These are phyloP conservation scores for Trametes pubescens DNA, from an alignment of 1,284 basidiomycete genomes.

Conservation along the genomic window DNA sequence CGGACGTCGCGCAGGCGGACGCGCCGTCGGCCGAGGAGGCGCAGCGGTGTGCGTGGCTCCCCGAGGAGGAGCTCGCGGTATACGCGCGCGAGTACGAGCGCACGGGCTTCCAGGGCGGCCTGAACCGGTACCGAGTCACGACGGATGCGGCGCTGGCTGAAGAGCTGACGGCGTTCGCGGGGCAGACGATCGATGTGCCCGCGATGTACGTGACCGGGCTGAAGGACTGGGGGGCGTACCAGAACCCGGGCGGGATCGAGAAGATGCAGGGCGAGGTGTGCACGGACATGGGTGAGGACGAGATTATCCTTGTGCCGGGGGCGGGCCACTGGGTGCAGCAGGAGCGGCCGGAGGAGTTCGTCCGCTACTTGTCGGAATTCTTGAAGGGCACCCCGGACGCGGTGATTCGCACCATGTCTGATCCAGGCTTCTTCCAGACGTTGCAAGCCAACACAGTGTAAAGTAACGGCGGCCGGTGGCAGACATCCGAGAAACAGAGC, in stretches of 20 bases:
- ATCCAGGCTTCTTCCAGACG: not conserved
- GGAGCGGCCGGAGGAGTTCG: slow-evolving; percentile 45
- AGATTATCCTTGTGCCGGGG: slow-evolving; percentile 59
- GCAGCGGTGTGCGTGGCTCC: slow-evolving; percentile 52
- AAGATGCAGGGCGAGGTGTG: slow-evolving; percentile 49
- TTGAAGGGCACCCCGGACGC: not conserved
- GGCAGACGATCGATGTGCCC: slow-evolving; percentile 55
- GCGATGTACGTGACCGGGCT: slow-evolving; percentile 62
- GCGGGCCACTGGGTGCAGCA: slow-evolving; percentile 73
- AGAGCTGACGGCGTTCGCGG: slow-evolving; percentile 39
- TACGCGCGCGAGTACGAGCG: slow-evolving; percentile 58
- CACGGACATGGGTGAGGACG: slow-evolving; percentile 46
- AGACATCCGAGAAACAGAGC: no score
- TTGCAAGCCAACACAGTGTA: not conserved
- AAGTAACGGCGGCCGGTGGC: no score
- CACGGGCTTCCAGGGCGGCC: slow-evolving; percentile 69
- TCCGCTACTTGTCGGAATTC: slow-evolving; percentile 28
- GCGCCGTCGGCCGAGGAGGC: slow-evolving; percentile 40
- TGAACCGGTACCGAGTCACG: slow-evolving; percentile 61
- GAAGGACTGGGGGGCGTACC: slow-evolving; percentile 67
- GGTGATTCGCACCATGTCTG: not conserved
- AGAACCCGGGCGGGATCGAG: slow-evolving; percentile 57
- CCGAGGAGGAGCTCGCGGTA: slow-evolving; percentile 55
- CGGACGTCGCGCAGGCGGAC: slow-evolving; percentile 50
- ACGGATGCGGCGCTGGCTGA: slow-evolving; percentile 25